Evolutionary conservation across 805 yeast species (phyloP).

Genomic region (Blastobotrys mokoenaii): DNA sequence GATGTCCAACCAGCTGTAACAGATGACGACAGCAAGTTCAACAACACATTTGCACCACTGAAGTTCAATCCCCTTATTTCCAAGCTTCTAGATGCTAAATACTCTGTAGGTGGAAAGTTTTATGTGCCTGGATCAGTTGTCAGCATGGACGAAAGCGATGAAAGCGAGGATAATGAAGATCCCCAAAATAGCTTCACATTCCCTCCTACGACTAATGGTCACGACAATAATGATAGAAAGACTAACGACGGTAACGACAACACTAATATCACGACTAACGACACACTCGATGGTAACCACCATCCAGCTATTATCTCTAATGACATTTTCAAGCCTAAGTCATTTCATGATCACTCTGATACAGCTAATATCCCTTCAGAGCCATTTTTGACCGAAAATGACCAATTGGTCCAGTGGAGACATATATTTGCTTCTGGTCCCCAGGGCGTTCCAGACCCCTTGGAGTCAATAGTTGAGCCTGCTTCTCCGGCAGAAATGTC

Average conservation of each 20-base stretch:
- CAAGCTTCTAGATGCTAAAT: slow-evolving; percentile 73
- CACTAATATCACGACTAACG: not conserved
- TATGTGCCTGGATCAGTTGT: slow-evolving; percentile 39
- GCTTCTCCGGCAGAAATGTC: not conserved
- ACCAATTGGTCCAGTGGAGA: not conserved
- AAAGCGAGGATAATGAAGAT: slow-evolving; percentile 12
- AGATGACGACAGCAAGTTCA: slow-evolving; percentile 14
- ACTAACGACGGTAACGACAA: not conserved
- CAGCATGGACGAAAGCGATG: slow-evolving; percentile 14
- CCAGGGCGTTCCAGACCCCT: not conserved
- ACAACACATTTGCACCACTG: slow-evolving; percentile 75
- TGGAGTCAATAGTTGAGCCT: not conserved
- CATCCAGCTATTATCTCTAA: too few relatives aligned
- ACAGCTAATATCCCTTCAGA: too few relatives aligned
- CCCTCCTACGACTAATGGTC: too few relatives aligned
- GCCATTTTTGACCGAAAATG: not conserved
- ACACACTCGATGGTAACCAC: too few relatives aligned
- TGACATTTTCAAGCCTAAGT: too few relatives aligned
- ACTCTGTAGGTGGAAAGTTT: slow-evolving; percentile 84
- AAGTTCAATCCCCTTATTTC: slow-evolving; percentile 73
- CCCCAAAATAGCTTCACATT: slow-evolving; percentile 1
- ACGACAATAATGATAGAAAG: not conserved
- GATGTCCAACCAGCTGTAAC: slow-evolving; percentile 14
- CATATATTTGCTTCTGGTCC: not conserved
- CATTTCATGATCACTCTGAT: too few relatives aligned